Conservation (phyloP, 805 yeast species). For the Barnettozyma salicaria region DNA sequence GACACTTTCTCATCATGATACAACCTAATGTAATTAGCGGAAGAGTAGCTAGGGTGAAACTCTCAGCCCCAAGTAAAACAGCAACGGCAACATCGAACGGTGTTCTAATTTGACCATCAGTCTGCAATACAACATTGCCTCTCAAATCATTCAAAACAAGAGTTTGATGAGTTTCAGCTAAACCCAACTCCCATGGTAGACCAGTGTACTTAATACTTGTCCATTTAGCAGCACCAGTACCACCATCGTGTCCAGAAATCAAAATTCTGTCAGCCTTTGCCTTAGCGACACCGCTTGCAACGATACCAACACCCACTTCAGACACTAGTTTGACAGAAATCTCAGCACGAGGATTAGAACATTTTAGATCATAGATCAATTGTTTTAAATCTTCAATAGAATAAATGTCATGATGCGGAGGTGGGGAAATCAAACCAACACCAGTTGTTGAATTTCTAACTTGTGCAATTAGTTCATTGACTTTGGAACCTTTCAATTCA, state of each 20-base stretch:
- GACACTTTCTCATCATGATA: constrained; percentile 94
- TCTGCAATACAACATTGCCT: constrained; percentile 91
- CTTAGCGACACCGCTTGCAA: constrained; percentile 98
- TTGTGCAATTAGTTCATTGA: constrained; percentile 79
- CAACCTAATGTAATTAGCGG: constrained; percentile 98
- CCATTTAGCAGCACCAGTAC: constrained; percentile 99
- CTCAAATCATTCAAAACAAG: constrained; percentile 91
- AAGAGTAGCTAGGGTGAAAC: constrained; percentile 96
- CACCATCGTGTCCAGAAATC: constrained; percentile 98
- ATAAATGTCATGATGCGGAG: constrained; percentile 98
- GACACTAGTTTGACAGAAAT: constrained; percentile 95
- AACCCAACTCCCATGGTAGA: constrained; percentile 97
- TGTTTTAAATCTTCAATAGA: constrained; percentile 97
- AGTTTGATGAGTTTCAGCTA: constrained; percentile 98
- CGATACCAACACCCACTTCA: constrained; percentile 98
- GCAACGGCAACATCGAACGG: constrained; percentile 98
- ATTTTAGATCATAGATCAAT: constrained; percentile 90
- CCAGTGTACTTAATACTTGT: constrained; percentile 97
- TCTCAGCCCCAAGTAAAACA: constrained; percentile 94
- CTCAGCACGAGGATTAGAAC: constrained; percentile 95
- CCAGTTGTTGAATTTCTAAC: constrained; percentile 96
- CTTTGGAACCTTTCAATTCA: constrained; percentile 61
- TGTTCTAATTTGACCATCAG: constrained; percentile 97
- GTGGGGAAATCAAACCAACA: constrained; percentile 95
- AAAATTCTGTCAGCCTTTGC: constrained; percentile 97